Conservation (phyloP, 495 filamentous ascomycete species). For the Podospora bellae-mahoneyi region DNA sequence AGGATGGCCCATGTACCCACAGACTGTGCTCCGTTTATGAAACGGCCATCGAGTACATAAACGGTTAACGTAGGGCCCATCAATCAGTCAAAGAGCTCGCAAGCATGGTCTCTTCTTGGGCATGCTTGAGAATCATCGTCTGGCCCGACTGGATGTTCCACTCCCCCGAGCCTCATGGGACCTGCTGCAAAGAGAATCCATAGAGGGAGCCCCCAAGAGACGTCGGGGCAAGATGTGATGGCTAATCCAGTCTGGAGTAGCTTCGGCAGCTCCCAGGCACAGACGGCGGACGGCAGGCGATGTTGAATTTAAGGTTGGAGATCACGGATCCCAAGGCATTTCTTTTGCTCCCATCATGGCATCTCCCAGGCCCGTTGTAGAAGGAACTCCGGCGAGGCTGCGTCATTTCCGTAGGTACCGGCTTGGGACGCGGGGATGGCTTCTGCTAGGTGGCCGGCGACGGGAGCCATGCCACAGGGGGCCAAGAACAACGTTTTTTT, state of each 20-base stretch:
- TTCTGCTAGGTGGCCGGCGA: background rate
- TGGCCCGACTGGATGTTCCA: constrained; percentile 3
- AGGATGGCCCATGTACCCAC: constrained; percentile 8
- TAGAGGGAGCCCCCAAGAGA: constrained; percentile 3
- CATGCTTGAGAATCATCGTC: background rate
- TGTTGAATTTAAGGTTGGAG: constrained; percentile 30
- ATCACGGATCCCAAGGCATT: constrained; percentile 24
- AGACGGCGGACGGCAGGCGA: background rate
- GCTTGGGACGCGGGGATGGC: constrained; percentile 24
- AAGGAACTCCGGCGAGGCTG: constrained; percentile 29
- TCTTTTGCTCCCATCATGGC: constrained; percentile 16
- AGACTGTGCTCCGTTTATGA: background rate
- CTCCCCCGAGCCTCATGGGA: constrained; percentile 15
- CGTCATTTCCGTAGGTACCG: constrained; percentile 19
- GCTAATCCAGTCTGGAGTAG: background rate
- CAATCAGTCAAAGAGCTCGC: background rate
- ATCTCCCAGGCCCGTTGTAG: constrained; percentile 32
- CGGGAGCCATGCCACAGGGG: constrained; percentile 1
- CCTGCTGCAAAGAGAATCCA: constrained; percentile 12
- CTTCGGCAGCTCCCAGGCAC: constrained; percentile 21
- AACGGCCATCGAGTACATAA: background rate
- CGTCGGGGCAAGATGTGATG: background rate
- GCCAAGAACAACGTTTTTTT: constrained; percentile 20
- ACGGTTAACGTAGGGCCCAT: background rate
- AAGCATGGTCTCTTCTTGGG: background rate